Percentiles rank a stretch among this genome's conserved stretches.
Evolutionary conservation across 2,329 filamentous ascomycete genomes (phyloP).

Genomic region (Aspergillus fructus): DNA sequence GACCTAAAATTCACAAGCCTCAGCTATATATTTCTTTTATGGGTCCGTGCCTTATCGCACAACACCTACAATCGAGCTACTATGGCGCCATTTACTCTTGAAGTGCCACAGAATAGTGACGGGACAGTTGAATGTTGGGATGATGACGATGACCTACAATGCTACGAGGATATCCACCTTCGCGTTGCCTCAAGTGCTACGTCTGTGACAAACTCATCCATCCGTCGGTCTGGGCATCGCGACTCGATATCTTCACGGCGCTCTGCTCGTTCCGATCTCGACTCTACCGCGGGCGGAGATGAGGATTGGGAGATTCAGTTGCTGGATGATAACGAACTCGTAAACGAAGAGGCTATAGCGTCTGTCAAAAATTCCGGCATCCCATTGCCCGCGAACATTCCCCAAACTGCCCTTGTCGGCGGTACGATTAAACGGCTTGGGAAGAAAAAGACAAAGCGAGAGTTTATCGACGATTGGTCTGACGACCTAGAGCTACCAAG

Average conservation of each 20-base stretch:
- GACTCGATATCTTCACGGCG: conserved; percentile 79
- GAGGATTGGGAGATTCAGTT: conserved; percentile 88
- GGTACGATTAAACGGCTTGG: conserved; percentile 92
- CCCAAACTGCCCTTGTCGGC: conserved; percentile 82
- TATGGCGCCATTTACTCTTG: conserved; percentile 42
- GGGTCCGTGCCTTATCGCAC: neutral
- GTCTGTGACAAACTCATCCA: conserved; percentile 44
- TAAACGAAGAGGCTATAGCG: conserved; percentile 80
- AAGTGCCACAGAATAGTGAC: conserved; percentile 33
- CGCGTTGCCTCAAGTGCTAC: conserved; percentile 47
- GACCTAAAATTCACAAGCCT: conserved; percentile 10
- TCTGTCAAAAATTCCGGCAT: conserved; percentile 88
- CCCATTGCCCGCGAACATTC: conserved; percentile 81
- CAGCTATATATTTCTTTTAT: conserved; percentile 2
- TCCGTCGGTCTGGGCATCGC: conserved; percentile 52
- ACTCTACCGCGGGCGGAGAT: conserved; percentile 68
- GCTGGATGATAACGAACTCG: conserved; percentile 79
- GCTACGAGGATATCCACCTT: conserved; percentile 47
- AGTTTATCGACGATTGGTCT: conserved; percentile 77
- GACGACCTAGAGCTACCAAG: conserved; percentile 73
- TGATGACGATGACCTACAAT: conserved; percentile 50
- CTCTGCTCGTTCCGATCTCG: conserved; percentile 79
- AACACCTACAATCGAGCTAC: neutral
- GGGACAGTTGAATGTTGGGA: conserved; percentile 50
- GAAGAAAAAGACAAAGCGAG: conserved; percentile 68